Evolutionary conservation across 1,139 yeast species (phyloP).

Genomic region (Candida albicans): DNA sequence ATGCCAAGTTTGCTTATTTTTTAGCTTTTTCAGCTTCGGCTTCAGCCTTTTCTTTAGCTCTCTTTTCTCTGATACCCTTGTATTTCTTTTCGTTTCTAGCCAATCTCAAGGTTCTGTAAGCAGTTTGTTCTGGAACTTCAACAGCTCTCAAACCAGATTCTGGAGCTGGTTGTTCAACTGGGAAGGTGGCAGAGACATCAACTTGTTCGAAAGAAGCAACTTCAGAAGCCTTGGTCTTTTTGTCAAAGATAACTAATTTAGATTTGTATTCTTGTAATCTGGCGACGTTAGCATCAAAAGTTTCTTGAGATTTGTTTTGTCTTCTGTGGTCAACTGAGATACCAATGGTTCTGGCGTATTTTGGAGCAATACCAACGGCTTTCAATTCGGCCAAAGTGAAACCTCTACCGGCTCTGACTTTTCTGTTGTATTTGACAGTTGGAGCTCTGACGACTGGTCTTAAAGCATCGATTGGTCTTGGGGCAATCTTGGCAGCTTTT

Average conservation of each 20-base stretch:
- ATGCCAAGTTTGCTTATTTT: slow-evolving; percentile 54
- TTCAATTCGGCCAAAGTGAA: slow-evolving; percentile 97
- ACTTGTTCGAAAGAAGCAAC: slow-evolving; percentile 71
- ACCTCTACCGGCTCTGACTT: slow-evolving; percentile 99
- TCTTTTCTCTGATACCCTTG: slow-evolving; percentile 96
- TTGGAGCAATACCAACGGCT: slow-evolving; percentile 95
- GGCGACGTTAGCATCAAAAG: slow-evolving; percentile 90
- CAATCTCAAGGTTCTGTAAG: slow-evolving; percentile 92
- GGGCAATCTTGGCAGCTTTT: slow-evolving; percentile 95
- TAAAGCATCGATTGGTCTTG: slow-evolving; percentile 94
- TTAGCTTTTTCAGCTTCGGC: slow-evolving; percentile 98
- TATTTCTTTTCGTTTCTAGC: slow-evolving; percentile 93
- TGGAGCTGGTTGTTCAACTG: slow-evolving; percentile 75
- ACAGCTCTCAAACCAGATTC: slow-evolving; percentile 91
- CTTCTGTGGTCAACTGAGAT: slow-evolving; percentile 99
- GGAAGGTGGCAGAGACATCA: slow-evolving; percentile 82
- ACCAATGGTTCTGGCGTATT: slow-evolving; percentile 98
- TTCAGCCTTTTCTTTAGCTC: slow-evolving; percentile 95
- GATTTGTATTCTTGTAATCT: slow-evolving; percentile 96
- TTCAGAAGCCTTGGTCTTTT: slow-evolving; percentile 75
- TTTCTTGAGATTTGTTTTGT: slow-evolving; percentile 97
- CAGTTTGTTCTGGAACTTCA: slow-evolving; percentile 79
- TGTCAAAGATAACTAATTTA: slow-evolving; percentile 94
- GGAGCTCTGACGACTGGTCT: slow-evolving; percentile 99
- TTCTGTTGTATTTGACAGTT: slow-evolving; percentile 98